Evolutionary conservation across 75 land plant genomes (phyloP).

Genomic region (Azolla pinnata): DNA sequence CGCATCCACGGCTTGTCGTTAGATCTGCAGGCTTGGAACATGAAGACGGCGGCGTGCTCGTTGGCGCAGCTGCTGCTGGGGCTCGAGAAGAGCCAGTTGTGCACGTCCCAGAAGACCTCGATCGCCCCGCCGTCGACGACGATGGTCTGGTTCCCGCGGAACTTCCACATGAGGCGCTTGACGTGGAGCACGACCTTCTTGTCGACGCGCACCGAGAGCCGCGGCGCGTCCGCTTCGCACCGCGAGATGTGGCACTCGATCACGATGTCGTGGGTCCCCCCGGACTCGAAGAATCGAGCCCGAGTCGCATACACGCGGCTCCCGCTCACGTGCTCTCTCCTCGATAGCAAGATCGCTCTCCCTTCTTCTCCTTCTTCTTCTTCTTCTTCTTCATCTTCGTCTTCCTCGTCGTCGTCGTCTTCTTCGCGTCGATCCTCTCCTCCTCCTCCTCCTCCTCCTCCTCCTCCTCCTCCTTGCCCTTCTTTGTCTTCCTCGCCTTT

Average conservation of each 20-base stretch:
- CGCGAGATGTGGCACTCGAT: constrained; percentile 34
- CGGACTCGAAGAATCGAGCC: constrained; percentile 40
- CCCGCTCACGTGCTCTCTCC: constrained; percentile 44
- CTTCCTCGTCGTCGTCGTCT: no score
- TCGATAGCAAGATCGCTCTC: constrained; percentile 23
- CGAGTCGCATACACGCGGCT: constrained; percentile 37
- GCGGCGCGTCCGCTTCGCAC: constrained; percentile 26
- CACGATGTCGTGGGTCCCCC: constrained; percentile 38
- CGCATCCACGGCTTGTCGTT: constrained; percentile 24
- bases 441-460: no score
- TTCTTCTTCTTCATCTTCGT: no score
- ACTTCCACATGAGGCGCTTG: constrained; percentile 50
- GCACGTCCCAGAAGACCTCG: constrained; percentile 56
- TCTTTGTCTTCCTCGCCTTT: no score
- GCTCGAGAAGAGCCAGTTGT: constrained; percentile 61
- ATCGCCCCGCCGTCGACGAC: constrained; percentile 41
- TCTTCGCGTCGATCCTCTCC: no score
- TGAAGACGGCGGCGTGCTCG: constrained; percentile 36
- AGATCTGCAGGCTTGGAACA: constrained; percentile 35
- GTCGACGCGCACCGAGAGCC: constrained; percentile 36
- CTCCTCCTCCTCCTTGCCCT: no score
- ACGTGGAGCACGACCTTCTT: constrained; percentile 43
- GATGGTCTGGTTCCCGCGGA: constrained; percentile 49
- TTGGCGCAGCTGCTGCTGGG: no score
- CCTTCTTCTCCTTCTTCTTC: constrained; percentile 19